Conservation (phyloP, 2,329 filamentous ascomycete species). For the Neofusicoccum ribis region DNA sequence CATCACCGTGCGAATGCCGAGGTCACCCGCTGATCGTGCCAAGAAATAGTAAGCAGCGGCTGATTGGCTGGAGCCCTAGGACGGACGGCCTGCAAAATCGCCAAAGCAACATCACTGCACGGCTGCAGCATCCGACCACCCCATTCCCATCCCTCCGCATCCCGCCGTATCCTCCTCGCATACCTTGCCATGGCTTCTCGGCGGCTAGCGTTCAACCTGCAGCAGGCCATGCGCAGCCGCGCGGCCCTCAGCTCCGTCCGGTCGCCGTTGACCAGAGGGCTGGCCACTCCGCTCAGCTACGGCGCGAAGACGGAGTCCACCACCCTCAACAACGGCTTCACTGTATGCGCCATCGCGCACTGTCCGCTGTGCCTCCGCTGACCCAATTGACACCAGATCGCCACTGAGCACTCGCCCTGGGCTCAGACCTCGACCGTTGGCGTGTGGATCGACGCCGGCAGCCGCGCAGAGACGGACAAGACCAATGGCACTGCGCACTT, state of each 20-base stretch:
- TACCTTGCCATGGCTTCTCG: conserved; percentile 79
- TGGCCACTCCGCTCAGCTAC: conserved; percentile 77
- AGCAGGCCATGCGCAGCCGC: conserved; percentile 85
- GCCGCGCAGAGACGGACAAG: conserved; percentile 95
- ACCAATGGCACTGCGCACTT: conserved; percentile 99
- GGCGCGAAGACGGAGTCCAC: conserved; percentile 91
- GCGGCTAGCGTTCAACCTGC: conserved; percentile 93
- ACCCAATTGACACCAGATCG: conserved; percentile 65
- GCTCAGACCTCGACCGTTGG: conserved; percentile 97
- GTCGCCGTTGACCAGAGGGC: conserved; percentile 76
- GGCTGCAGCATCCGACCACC: conserved; percentile 45
- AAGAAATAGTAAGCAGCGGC: conserved; percentile 12
- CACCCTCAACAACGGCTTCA: conserved; percentile 95
- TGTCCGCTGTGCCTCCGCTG: conserved; percentile 31
- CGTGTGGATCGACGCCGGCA: conserved; percentile 99
- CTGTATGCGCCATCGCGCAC: conserved; percentile 57
- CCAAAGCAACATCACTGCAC: conserved; percentile 14
- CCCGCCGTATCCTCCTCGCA: conserved; percentile 23
- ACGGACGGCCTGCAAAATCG: conserved; percentile 14
- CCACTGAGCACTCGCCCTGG: conserved; percentile 96
- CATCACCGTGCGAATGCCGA: conserved; percentile 15
- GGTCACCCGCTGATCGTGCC: conserved; percentile 18
- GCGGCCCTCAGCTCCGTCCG: conserved; percentile 75
- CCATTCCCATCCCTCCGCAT: conserved; percentile 46
- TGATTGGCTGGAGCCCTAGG: conserved; percentile 10